Evolutionary conservation across 1,284 basidiomycete species (phyloP), one percentile per base, ranked within the genome.

Genomic region (Austropuccinia psidii): DNA sequence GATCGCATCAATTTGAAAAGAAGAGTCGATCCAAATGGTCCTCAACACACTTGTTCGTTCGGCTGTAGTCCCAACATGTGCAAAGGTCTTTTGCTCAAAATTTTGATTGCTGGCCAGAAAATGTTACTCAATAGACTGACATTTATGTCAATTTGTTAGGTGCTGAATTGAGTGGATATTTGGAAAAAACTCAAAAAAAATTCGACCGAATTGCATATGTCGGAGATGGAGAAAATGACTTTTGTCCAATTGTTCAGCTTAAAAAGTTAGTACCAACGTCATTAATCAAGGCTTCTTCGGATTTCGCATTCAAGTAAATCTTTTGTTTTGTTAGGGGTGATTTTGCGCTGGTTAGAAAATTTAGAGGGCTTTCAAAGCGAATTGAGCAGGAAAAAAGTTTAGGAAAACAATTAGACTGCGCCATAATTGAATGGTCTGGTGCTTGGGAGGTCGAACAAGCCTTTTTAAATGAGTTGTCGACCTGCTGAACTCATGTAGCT

Each of bases 21-120:
- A 1, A 75, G 78, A 31, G 75, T 81, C 0, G 62, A 73, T 19
- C 72, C 77, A 1, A 67, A 75, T 5, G 43, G 27, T 4, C 50
- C 57, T n/a, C 79, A 80, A 76, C 80, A 81, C 73, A 65, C 67
- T 1, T 81, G 80, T 75, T 75, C 50, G 7, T 77, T 80, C 9
- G 80, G 80, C 19, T 81, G 80, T 75, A 75, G 74, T 13, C 74
- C 80, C 17, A 81, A 81, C 75, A 81, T 81, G 80, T 81, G 80
- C 76, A 81, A 81, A 76, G 80, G 77, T 76, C n/a, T 0, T 35
- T 43, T 35, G 13, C 24, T 41, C 37, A 4, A n/a, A 2, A 2
- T 24, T 21, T 27, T n/a, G 3, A 47, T 13, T 37, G 15, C 11
- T 15, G 11, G 17, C 9, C 50, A 15, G 50, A 15, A 11, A 21